phyloP scores from a whole-genome alignment of 768 basidiomycete species.

The Paxillus involutus region DNA sequence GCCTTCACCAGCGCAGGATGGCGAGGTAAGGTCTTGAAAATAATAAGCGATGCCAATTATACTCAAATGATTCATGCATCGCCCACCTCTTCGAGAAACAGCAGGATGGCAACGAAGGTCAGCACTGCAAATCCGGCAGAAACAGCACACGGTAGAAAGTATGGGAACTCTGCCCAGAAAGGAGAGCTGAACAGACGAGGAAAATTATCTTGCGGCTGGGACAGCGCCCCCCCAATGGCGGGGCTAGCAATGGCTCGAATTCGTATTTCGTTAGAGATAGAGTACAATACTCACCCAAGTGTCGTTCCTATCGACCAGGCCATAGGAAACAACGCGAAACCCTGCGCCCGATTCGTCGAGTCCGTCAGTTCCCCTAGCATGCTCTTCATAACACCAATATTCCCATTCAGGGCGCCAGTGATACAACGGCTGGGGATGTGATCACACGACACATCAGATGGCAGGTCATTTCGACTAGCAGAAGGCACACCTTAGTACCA shows the following conservation, averaged over 20 bases:
- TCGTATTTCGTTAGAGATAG: too few relatives aligned
- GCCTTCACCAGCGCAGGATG: slow-evolving; percentile 11
- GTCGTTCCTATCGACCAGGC: slow-evolving; percentile 33
- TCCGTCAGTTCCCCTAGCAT: slow-evolving; percentile 68
- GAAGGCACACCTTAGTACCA: slow-evolving; percentile 52
- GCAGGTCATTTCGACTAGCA: too few relatives aligned
- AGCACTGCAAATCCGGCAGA: slow-evolving; percentile 6
- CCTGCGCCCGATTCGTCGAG: slow-evolving; percentile 29
- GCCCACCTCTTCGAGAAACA: slow-evolving; percentile 25
- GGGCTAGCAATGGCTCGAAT: too few relatives aligned
- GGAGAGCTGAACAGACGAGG: slow-evolving; percentile 41
- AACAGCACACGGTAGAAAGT: slow-evolving; percentile 41
- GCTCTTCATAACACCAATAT: slow-evolving; percentile 49
- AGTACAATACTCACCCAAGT: slow-evolving; percentile 28
- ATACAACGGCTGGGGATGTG: too few relatives aligned
- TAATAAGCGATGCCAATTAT: slow-evolving; percentile 1
- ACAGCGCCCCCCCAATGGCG: too few relatives aligned
- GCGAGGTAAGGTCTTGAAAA: slow-evolving; percentile 17
- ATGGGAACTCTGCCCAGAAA: slow-evolving; percentile 49
- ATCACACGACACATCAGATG: too few relatives aligned
- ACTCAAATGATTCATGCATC: not conserved
- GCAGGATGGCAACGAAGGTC: slow-evolving; percentile 5
- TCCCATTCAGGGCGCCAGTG: too few relatives aligned
- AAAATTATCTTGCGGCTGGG: slow-evolving; percentile 44
- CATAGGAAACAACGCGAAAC: slow-evolving; percentile 28